phyloP scores from a whole-genome alignment of 2,329 filamentous ascomycete species.

The Colletotrichum tabaci region DNA sequence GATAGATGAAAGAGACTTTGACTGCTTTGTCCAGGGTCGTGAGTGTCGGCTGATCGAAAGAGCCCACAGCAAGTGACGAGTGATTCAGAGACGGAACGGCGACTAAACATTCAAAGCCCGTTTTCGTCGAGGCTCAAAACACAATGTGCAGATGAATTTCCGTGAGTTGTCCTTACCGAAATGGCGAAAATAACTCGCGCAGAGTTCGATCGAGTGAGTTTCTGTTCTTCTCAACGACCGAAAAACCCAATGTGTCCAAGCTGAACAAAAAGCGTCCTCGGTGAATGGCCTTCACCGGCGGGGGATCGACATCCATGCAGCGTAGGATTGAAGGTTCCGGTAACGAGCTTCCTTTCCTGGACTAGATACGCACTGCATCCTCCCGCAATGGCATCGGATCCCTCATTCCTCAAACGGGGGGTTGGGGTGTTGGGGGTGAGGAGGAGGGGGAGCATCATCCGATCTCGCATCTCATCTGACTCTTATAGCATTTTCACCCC shows the following conservation, averaged over 20 bases:
- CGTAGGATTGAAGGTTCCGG: constrained; percentile 24
- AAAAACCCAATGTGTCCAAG: no score
- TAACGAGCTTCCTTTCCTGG: constrained; percentile 37
- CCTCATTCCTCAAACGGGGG: constrained; percentile 28
- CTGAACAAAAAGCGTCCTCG: neutral
- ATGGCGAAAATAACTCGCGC: no score
- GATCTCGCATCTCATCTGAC: constrained; percentile 29
- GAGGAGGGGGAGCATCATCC: constrained; percentile 21
- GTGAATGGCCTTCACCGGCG: constrained; percentile 21
- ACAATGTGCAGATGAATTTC: no score
- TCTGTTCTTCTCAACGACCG: no score
- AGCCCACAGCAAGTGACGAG: no score
- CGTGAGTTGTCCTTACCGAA: no score
- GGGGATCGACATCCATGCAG: constrained; percentile 37
- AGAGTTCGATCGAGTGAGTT: no score
- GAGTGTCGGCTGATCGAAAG: no score
- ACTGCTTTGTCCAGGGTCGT: no score
- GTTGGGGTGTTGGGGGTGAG: neutral
- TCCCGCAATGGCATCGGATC: neutral
- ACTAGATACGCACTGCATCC: constrained; percentile 21
- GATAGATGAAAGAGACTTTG: neutral
- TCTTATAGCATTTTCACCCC: neutral
- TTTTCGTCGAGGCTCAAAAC: no score
- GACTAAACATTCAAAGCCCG: no score
- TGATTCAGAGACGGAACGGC: no score